A percentile compares a stretch with the other conserved stretches of the same genome.
Conservation (phyloP, 192 early-diverging fungal genomes). For the Backusella mclennaniae region DNA sequence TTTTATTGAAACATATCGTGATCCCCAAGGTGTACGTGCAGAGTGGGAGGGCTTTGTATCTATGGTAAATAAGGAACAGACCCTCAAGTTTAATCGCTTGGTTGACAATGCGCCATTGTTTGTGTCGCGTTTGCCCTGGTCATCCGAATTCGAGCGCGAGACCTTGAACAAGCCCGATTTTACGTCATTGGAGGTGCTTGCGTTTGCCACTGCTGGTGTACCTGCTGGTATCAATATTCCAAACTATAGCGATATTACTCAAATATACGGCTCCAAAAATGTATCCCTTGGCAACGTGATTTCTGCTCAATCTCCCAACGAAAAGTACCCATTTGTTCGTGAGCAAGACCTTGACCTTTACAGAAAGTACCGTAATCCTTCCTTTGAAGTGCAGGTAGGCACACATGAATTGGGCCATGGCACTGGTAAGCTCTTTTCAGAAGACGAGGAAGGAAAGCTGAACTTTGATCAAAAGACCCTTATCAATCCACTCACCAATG, state of each 20-base stretch:
- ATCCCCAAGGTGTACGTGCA: conserved; percentile 59
- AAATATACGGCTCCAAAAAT: conserved; percentile 56
- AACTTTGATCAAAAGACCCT: conserved; percentile 52
- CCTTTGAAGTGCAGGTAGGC: conserved; percentile 64
- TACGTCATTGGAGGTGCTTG: conserved; percentile 56
- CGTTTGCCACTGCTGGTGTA: conserved; percentile 50
- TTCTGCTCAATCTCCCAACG: conserved; percentile 47
- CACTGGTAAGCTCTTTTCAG: conserved; percentile 55
- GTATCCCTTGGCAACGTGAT: conserved; percentile 60
- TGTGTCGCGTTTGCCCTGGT: conserved; percentile 52
- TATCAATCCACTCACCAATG: conserved; percentile 41
- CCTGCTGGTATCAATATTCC: conserved; percentile 52
- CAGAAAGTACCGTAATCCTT: conserved; percentile 31
- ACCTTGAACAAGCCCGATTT: conserved; percentile 56
- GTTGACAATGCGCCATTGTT: conserved; percentile 50
- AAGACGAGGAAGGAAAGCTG: conserved; percentile 46
- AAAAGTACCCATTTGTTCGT: conserved; percentile 49
- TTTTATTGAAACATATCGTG: conserved; percentile 62
- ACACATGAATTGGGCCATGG: conserved; percentile 63
- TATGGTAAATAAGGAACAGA: conserved; percentile 61
- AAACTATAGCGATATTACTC: conserved; percentile 46
- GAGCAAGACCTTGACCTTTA: conserved; percentile 47
- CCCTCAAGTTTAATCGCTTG: conserved; percentile 53
- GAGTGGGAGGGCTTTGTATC: conserved; percentile 70
- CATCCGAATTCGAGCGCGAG: conserved; percentile 48